Evolutionary conservation across 2,329 filamentous ascomycete species (phyloP), one percentile per base, ranked within the genome.

Genomic region (Trichoderma harzianum): DNA sequence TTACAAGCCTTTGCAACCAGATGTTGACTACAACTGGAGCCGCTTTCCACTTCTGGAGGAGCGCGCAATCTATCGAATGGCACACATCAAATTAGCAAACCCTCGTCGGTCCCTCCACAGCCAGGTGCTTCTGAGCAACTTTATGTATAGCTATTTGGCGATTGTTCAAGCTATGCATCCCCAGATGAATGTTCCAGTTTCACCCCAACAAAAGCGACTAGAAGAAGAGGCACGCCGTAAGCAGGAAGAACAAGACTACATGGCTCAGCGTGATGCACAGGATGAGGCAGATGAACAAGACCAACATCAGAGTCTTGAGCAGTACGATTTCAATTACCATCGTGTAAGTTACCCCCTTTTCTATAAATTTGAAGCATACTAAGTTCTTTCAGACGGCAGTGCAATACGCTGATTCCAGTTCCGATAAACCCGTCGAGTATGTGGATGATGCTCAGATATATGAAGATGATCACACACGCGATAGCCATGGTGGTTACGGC

Each of bases 131-230:
- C 88, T 99, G 76, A 98, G 95, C 83, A 99, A 99, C 81, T 99
- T 99, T 82, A 99, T 99, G 96, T 99, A 99, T 84, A 96, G 94
- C 71, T 99, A 99, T 80, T 88, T 99, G 75, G 96, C 96, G 74
- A 99, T 98, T 81, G 96, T 99, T 60, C 96, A 99, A 83, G 94
- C 97, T 78, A 98, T 98, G 93, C 96, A 99, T 81, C 96, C 96
- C 57, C 93, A 97, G 78, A 93, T 98, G 83, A 93, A 97, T 77
- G 91, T 97, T 57, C 93, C 93, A n/a, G 89, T 92, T 43, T 95
- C 92, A 18, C 90, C 92, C 43, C 94, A 94, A 77, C 91, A 92
- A 79, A 89, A 89, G 78, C 85, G 86, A 67, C 81, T 88, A 67
- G 87, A 90, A 73, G 87, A 89, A 69, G 87, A 88, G 75, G 82